Evolutionary conservation across 179 eudicot species (phyloP).

Genomic region (Sideroxylon spinosum): DNA sequence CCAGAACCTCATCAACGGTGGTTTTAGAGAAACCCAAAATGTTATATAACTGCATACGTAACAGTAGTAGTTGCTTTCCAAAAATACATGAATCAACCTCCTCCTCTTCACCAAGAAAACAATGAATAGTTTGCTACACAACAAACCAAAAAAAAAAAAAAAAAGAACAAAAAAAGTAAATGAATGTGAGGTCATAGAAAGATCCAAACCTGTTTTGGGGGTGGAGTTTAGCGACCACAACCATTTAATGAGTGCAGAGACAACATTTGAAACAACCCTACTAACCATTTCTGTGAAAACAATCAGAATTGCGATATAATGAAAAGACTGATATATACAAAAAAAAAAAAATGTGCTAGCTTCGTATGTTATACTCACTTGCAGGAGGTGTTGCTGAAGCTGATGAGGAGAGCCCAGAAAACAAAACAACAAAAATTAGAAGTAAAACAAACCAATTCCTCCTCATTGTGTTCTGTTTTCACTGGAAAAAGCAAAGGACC

Average conservation of each 20-base stretch:
- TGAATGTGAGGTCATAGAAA: slow-evolving; percentile 11
- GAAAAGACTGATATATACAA: not conserved
- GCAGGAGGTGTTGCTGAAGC: slow-evolving; percentile 77
- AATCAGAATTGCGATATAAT: not conserved
- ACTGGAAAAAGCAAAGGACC: too few species aligned
- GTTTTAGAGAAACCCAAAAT: too few species aligned
- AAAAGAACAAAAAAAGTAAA: slow-evolving; percentile 13
- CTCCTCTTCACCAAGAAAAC: not conserved
- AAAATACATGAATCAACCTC: too few species aligned
- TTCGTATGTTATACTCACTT: slow-evolving; percentile 39
- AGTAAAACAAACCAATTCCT: slow-evolving; percentile 31
- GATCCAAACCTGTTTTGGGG: slow-evolving; percentile 50
- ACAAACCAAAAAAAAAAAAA: slow-evolving; percentile 5
- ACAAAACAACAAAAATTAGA: slow-evolving; percentile 35
- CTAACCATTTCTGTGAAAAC: slow-evolving; percentile 68
- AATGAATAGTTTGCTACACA: not conserved
- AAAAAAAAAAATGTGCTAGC: not conserved
- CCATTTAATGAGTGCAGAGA: slow-evolving; percentile 68
- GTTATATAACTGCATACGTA: too few species aligned
- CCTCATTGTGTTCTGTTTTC: slow-evolving; percentile 25
- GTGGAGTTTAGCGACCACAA: slow-evolving; percentile 78
- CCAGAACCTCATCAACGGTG: slow-evolving; percentile 6
- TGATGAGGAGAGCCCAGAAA: slow-evolving; percentile 55
- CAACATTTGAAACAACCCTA: slow-evolving; percentile 73
- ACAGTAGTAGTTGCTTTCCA: too few species aligned